These are phyloP conservation scores for Isoetes taiwanensis DNA, from an alignment of 75 land plant genomes.

Conservation along the genomic window DNA sequence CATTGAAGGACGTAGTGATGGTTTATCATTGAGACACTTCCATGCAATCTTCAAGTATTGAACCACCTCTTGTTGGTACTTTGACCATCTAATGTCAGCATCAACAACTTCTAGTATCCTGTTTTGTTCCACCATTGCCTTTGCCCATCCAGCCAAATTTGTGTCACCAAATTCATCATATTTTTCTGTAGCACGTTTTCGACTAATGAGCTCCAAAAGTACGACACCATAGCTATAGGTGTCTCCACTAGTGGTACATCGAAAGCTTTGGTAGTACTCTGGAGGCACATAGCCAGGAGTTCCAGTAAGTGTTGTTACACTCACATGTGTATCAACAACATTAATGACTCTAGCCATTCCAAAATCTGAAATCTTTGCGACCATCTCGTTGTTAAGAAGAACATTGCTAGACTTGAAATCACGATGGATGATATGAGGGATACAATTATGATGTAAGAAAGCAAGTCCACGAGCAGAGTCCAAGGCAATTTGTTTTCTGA, in stretches of 20 bases:
- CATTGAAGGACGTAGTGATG: conserved; percentile 59
- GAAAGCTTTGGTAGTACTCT: conserved; percentile 68
- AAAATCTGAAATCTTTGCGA: conserved; percentile 52
- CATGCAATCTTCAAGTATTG: conserved; percentile 51
- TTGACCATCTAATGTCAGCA: no score
- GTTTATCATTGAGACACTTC: conserved; percentile 55
- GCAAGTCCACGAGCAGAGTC: conserved; percentile 69
- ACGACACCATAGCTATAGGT: conserved; percentile 58
- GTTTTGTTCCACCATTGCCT: no score
- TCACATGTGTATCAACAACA: conserved; percentile 45
- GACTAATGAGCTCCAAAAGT: conserved; percentile 49
- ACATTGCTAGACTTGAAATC: conserved; percentile 70
- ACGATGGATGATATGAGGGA: conserved; percentile 60
- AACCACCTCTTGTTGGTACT: conserved; percentile 37
- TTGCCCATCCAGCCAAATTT: conserved; percentile 55
- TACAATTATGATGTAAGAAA: conserved; percentile 70
- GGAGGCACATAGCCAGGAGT: conserved; percentile 71
- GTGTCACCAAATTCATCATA: conserved; percentile 54
- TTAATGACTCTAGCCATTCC: conserved; percentile 62
- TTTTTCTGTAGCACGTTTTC: conserved; percentile 42
- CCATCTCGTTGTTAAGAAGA: conserved; percentile 39
- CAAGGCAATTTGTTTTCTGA: conserved; percentile 50
- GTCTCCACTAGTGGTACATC: conserved; percentile 55
- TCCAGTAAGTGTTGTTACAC: conserved; percentile 52
- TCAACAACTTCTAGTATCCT: no score